Conservation (phyloP, 129 eudicot species). For the Mikania micrantha region DNA sequence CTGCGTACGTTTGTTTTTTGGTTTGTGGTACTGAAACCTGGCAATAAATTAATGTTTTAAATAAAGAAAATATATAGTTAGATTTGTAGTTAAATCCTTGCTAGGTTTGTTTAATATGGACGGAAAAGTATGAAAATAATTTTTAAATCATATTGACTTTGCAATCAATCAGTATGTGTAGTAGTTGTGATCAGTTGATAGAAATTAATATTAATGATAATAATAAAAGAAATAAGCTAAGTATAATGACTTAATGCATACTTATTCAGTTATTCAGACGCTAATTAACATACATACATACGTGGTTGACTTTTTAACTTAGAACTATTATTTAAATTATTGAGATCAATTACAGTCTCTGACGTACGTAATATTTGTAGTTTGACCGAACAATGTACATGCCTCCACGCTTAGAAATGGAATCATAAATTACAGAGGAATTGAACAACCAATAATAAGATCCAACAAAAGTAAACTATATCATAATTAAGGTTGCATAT, state of each 20-base stretch:
- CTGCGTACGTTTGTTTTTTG: too few species aligned
- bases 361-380: slow-evolving; percentile 7
- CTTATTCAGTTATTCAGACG: too few species aligned
- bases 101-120: not conserved
- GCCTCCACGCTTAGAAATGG: slow-evolving; percentile 18
- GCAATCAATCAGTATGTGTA: not conserved
- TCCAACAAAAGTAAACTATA: slow-evolving; percentile 21
- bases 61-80: not conserved
- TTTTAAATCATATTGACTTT: slow-evolving; percentile 9
- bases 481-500: too few species aligned
- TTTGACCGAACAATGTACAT: slow-evolving; percentile 22
- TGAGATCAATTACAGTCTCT: slow-evolving; percentile 16
- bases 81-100: not conserved
- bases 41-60: too few species aligned
- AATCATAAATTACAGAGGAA: slow-evolving; percentile 28
- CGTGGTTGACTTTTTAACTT: slow-evolving; percentile 19
- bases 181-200: slow-evolving; percentile 17
- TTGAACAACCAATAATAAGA: slow-evolving; percentile 15
- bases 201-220: not conserved
- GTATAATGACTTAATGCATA: too few species aligned
- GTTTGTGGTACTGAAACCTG: too few species aligned
- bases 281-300: too few species aligned
- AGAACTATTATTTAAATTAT: not conserved
- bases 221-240: too few species aligned
- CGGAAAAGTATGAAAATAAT: not conserved